Base-by-base conservation (phyloP, 805 yeast genomes). In the Ogataea sp. region DNA sequence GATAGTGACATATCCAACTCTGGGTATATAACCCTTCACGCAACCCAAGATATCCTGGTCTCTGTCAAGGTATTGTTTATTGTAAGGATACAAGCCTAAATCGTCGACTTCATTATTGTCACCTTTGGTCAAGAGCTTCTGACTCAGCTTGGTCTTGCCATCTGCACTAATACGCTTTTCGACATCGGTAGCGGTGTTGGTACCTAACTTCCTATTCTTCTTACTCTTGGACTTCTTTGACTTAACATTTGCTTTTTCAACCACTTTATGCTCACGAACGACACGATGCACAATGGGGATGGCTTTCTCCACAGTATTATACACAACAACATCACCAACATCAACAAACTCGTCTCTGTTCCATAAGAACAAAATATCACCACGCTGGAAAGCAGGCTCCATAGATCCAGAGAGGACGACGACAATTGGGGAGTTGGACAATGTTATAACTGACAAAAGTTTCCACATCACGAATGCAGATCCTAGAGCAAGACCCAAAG, bases 341-440 rank as follows among this genome's bases (percentile, higher is more conserved):
- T 75, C 66, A 17, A 80, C 77, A 24, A 61, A 58, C 17, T 63
- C 53, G 40, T 82, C 78, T 48, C 97, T 71, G 61, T 93, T 93
- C 95, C 96, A 89, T 41, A 93, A 67, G 52, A 93, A 80, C 44
- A 93, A 65, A 15, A 93, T 81, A 58, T 93, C 98, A 37, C 98
- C 98, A 63, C 98, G 76, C 63, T 93, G 97, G 71, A 93, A 93
- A 2, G 98, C 98, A 2, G 98, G 98, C 59, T 93, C 98, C 98
- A 93, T 93, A 2, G 97, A 90, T 6, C 98, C 98, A 1, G 97
- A 88, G 36, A 93, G 73, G 9, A 93, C 98, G 23, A 93, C 98
- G 17, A 93, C 98, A 20, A 93, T 78, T 17, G 98, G 98, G 1
- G 97, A 85, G 44, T 85, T 80, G 0, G 96, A 79, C 61, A 86